Evolutionary conservation across 2,329 filamentous ascomycete genomes (phyloP).

Genomic region (Thelonectria olida): DNA sequence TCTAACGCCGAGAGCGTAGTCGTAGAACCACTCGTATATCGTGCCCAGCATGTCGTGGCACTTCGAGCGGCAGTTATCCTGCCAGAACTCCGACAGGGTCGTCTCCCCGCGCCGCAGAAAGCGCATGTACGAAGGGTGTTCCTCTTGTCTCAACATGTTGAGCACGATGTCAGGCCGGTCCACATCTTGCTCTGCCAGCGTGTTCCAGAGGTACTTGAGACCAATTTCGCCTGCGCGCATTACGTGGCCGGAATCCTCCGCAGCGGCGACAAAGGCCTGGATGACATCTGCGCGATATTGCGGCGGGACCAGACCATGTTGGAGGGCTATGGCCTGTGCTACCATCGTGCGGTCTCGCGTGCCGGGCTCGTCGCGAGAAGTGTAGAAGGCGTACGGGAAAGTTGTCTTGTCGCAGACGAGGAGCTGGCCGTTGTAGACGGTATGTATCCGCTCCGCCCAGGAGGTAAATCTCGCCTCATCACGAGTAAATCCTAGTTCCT

Average conservation of each 20-base stretch:
- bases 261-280: conserved; percentile 35
- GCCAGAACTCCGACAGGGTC: conserved; percentile 54
- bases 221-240: conserved; percentile 54
- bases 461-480: conserved; percentile 38
- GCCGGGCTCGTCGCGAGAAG: conserved; percentile 44
- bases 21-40: conserved; percentile 59
- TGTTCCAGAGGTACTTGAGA: conserved; percentile 53
- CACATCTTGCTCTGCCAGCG: conserved; percentile 46
- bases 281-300: conserved; percentile 30
- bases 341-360: conserved; percentile 49
- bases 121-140: conserved; percentile 59
- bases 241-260: conserved; percentile 42
- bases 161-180: conserved; percentile 52
- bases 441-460: conserved; percentile 43
- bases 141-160: conserved; percentile 55
- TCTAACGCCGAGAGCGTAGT: conserved; percentile 50
- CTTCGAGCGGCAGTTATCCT: conserved; percentile 53
- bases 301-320: conserved; percentile 32
- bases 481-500: conserved; percentile 35
- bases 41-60: conserved; percentile 60
- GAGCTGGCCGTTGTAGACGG: conserved; percentile 46
- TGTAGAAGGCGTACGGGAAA: conserved; percentile 51
- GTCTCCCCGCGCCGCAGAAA: conserved; percentile 56
- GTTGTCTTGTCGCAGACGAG: conserved; percentile 42
- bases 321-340: conserved; percentile 46